Evolutionary conservation across 2,329 filamentous ascomycete species (phyloP), one percentile per base, ranked within the genome.

Genomic region (Penicillium sp.): DNA sequence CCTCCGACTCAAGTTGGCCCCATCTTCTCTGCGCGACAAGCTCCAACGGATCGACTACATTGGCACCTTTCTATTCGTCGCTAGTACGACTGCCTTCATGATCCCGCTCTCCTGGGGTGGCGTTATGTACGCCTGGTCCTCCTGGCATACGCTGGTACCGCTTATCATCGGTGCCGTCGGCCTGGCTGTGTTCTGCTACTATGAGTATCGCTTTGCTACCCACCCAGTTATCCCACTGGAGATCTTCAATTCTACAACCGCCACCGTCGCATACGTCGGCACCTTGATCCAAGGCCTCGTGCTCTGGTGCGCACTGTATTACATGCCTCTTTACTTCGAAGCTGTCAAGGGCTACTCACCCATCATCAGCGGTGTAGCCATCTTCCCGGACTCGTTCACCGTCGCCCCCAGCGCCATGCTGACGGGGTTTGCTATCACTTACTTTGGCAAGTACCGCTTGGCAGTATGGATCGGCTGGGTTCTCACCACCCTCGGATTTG

Each of bases 401-500:
- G 81, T 88, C 9, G 84, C 84, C 0, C 84, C 86, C 0, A 79
- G 82, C 52, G 81, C 82, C 3, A 74, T 85, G 38, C 65, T 81
- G 0, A 79, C 82, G 5, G 71, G 71, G 3, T 53, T 73, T 23
- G 21, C 69, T 7, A 82, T 84, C 46, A 78, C 80, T 4, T 73
- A 76, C 18, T 83, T 79, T 0, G 85, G 85, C 4, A 74, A 71
- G 43, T 90, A 88, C 67, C 79, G 83, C 61, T 83, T 79, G 78
- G 77, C 81, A 0, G 74, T 86, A 57, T 85, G 84, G 78, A 56
- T 63, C 2, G 87, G 87, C 24, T 90, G 87, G 85, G 61, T 70
- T 3, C 64, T 87, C 2, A 77, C 81, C 1, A 84, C 82, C 0
- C 62, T 85, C 2, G 84, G 86, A 2, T 71, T 80, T 5, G 87